Evolutionary conservation across 805 yeast genomes (phyloP).

Genomic region (Wickerhamiella occidentalis): DNA sequence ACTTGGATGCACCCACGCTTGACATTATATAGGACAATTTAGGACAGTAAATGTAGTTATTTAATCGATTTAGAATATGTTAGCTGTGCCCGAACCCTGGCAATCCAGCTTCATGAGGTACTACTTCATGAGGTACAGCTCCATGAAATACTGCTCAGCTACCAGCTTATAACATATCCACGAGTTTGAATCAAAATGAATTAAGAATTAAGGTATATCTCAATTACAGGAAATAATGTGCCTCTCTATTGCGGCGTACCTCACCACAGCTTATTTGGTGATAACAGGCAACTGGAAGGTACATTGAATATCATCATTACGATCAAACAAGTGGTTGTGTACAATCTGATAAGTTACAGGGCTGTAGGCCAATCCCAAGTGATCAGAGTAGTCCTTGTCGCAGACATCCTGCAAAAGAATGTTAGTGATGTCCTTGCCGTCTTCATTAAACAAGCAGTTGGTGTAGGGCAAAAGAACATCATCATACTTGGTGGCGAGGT

Average conservation of each 20-base stretch:
- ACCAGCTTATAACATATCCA: too few species aligned
- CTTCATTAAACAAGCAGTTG: not conserved
- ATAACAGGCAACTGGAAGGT: not conserved
- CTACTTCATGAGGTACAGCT: too few species aligned
- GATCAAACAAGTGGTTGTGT: not conserved
- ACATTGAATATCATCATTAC: not conserved
- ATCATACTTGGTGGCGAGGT: conserved; percentile 6
- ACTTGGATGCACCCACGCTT: too few species aligned
- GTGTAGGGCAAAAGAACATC: conserved; percentile 4
- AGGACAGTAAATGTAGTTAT: not conserved
- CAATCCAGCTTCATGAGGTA: too few species aligned
- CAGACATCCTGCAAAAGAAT: conserved; percentile 4
- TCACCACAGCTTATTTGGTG: too few species aligned
- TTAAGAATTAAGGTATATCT: too few species aligned
- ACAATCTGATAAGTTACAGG: conserved; percentile 1
- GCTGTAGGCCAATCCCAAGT: conserved; percentile 4
- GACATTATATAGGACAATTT: not conserved
- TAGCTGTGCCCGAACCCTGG: too few species aligned
- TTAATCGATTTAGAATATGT: not conserved
- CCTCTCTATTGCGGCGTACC: too few species aligned
- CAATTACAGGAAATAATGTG: too few species aligned
- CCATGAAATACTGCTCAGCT: too few species aligned
- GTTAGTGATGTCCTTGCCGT: not conserved
- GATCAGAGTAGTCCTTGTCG: not conserved
- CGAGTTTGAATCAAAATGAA: too few species aligned